phyloP scores from a whole-genome alignment of 306 rosid species.

The Medicago truncatula region MtrunA17r5.0-ANR NC_053046.1:39470001-39470500 shows the following conservation, averaged over 20 bases:
- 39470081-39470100: constrained; percentile 25
- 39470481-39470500: neutral
- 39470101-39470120: constrained; percentile 1
- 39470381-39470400: neutral
- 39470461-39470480: neutral
- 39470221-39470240: constrained; percentile 20
- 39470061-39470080: neutral
- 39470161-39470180: constrained; percentile 1
- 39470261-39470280: neutral
- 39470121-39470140: neutral
- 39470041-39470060: constrained; percentile 1
- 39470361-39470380: constrained; percentile 3
- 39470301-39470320: neutral
- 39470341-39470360: constrained; percentile 6
- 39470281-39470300: constrained; percentile 1
- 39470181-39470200: neutral
- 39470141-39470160: constrained; percentile 30
- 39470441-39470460: neutral
- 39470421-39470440: constrained; percentile 7
- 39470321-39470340: neutral
- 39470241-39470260: constrained; percentile 1
- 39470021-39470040: constrained; percentile 11
- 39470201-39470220: constrained; percentile 5
- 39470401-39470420: constrained; percentile 14
- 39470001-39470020: constrained; percentile 3